Conservation (phyloP, 306 rosid genomes). For the Benincasa hispida region DNA sequence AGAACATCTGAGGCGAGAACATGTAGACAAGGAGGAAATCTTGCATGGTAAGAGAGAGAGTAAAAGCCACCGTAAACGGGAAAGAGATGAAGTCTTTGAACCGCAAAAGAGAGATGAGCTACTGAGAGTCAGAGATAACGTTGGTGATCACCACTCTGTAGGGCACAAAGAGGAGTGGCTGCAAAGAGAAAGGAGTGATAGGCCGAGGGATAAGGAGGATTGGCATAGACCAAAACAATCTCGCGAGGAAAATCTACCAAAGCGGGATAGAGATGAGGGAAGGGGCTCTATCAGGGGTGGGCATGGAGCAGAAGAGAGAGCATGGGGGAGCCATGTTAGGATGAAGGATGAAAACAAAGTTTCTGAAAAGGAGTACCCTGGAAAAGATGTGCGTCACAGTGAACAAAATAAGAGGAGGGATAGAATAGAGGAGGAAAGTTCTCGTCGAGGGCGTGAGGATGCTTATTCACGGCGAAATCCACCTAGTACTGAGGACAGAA, state of each 20-base stretch:
- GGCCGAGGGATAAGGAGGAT: conserved; percentile 80
- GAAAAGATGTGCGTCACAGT: conserved; percentile 53
- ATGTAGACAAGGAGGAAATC: conserved; percentile 61
- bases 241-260: conserved; percentile 62
- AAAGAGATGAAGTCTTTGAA: conserved; percentile 71
- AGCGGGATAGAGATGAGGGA: conserved; percentile 84
- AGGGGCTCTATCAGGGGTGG: conserved; percentile 55
- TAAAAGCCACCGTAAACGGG: conserved; percentile 51
- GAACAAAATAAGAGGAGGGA: conserved; percentile 78
- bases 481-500: conserved; percentile 46
- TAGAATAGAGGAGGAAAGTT: conserved; percentile 52
- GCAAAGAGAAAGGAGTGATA: conserved; percentile 67
- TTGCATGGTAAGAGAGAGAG: conserved; percentile 56
- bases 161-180: conserved; percentile 83
- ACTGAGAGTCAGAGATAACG: conserved; percentile 56
- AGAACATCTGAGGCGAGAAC: conserved; percentile 67
- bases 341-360: conserved; percentile 57
- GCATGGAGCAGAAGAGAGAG: conserved; percentile 64
- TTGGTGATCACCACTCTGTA: conserved; percentile 56
- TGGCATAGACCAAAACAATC: conserved; percentile 75
- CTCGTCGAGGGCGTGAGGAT: conserved; percentile 71
- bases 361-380: conserved; percentile 65
- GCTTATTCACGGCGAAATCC: conserved; percentile 49
- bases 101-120: conserved; percentile 66
- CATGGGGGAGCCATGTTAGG: conserved; percentile 60